Base-by-base conservation (phyloP, 768 basidiomycete genomes). In the Lentinula detonsa region DNA sequence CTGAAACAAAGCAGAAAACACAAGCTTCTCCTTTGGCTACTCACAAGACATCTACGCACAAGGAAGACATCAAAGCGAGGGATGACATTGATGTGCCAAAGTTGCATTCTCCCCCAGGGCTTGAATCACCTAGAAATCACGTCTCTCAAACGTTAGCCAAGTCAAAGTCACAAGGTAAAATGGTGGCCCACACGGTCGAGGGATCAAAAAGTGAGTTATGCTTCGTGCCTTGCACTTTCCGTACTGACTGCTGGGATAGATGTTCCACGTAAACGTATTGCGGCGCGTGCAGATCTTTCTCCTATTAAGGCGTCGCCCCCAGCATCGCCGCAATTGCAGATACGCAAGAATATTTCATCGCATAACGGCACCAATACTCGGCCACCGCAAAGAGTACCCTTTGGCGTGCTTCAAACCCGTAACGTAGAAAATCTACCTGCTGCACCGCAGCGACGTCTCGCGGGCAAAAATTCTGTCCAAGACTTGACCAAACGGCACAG, bases 261-360 rank as follows among this genome's bases (percentile, higher is more conserved):
- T 40, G 45, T 33, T 21, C 46, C 28, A 64, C 61, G 65, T 62
- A 68, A 68, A 71, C 68, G 23, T 74, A 72, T 59, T 69, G 74
- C 15, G 72, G 75, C 73, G 15, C 59, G 74, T 42, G 65, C 66
- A 33, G 79, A 80, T 60, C 71, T 83, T 31, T 80, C 81, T 2
- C 81, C 82, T 3, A 78, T 83, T 71, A 80, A 81, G 65, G 81
- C 76, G n/a, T 83, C 82, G 8, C 81, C 81, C n/a, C 76, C 73
- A 5, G 61, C 68, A 9, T 79, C 79, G 16, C 68, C 70, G 13
- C 37, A 39, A 39, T 64, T 42, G 43, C 50, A 43, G 33, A 18
- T 31, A 9, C 54, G 52, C 48, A 63, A 37, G 46, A 18, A 35
- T 10, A 57, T 66, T 23, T 65, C 70, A 8, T 65, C 71, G 10